Percentiles rank a stretch among this genome's conserved stretches.
These are phyloP conservation scores for Pleurotus ostreatus DNA, from an alignment of 768 basidiomycete species.

Conservation along the genomic window DNA sequence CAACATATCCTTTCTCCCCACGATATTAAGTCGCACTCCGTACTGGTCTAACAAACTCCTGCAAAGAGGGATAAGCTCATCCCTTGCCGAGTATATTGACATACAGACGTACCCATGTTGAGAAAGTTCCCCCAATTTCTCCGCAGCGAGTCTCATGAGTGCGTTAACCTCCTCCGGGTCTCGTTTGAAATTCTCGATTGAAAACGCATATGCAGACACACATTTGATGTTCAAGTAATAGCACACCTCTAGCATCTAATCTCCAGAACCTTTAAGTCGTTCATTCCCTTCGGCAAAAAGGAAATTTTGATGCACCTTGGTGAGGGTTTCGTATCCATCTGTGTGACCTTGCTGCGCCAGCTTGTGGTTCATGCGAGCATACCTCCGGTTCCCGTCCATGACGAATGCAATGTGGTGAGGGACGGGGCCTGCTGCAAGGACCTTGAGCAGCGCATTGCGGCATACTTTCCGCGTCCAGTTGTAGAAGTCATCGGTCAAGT, in stretches of 20 bases:
- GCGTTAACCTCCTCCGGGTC: constrained; percentile 80
- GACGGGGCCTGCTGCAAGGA: constrained; percentile 80
- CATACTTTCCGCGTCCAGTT: constrained; percentile 27
- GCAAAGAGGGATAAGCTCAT: neutral
- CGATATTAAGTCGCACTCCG: constrained; percentile 78
- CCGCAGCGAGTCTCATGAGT: constrained; percentile 82
- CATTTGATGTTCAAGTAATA: constrained; percentile 73
- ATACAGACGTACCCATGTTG: constrained; percentile 61
- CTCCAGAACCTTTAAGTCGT: neutral
- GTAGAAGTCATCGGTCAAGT: constrained; percentile 12
- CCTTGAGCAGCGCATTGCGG: constrained; percentile 49
- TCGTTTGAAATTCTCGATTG: constrained; percentile 95
- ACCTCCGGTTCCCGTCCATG: constrained; percentile 96
- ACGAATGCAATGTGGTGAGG: constrained; percentile 91
- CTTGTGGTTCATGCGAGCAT: constrained; percentile 67
- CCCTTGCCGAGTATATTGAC: too few relatives aligned
- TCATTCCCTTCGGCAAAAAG: neutral
- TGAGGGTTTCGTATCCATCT: constrained; percentile 78
- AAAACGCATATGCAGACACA: constrained; percentile 96
- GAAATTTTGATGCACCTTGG: constrained; percentile 51
- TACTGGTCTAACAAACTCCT: constrained; percentile 81
- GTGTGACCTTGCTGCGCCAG: constrained; percentile 75
- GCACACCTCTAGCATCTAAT: constrained; percentile 82
- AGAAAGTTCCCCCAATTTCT: constrained; percentile 74
- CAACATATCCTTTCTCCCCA: constrained; percentile 74